Conservation (phyloP, 345 rosid species). For the Anacardium occidentale region DNA sequence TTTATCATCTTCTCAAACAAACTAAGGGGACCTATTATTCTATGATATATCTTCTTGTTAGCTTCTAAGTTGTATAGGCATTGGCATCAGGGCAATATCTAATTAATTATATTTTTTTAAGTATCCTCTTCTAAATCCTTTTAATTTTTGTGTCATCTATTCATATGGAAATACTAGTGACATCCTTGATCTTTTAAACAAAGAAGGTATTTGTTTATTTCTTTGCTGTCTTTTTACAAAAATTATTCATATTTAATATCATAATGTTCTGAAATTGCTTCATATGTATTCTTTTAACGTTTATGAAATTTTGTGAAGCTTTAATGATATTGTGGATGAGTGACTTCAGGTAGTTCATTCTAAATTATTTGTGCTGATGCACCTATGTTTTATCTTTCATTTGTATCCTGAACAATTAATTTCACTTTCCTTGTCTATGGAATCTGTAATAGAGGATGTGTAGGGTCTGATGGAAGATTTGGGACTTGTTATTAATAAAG, state of each 20-base stretch:
- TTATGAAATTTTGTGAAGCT: background rate
- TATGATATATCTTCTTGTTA: too few species aligned
- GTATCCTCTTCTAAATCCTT: too few species aligned
- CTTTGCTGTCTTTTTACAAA: background rate
- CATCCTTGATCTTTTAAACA: background rate
- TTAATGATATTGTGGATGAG: background rate
- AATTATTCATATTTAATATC: background rate
- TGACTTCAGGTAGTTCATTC: background rate
- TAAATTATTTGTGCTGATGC: background rate
- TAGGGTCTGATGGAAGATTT: background rate
- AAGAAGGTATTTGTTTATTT: background rate
- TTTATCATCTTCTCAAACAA: too few species aligned
- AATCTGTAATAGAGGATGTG: conserved; percentile 1
- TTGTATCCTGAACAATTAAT: background rate
- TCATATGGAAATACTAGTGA: background rate
- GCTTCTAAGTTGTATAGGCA: too few species aligned
- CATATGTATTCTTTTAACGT: too few species aligned
- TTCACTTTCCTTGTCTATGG: background rate
- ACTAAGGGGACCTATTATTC: too few species aligned
- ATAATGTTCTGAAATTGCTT: background rate
- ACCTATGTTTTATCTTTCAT: background rate
- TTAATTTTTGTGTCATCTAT: background rate
- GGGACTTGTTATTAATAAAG: conserved; percentile 3
- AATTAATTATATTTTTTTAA: too few species aligned
- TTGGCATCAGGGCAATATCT: too few species aligned